These are phyloP conservation scores for Phytopythium oedochilum DNA, from an alignment of 352 stramenopile genomes.

Conservation along the genomic window DNA sequence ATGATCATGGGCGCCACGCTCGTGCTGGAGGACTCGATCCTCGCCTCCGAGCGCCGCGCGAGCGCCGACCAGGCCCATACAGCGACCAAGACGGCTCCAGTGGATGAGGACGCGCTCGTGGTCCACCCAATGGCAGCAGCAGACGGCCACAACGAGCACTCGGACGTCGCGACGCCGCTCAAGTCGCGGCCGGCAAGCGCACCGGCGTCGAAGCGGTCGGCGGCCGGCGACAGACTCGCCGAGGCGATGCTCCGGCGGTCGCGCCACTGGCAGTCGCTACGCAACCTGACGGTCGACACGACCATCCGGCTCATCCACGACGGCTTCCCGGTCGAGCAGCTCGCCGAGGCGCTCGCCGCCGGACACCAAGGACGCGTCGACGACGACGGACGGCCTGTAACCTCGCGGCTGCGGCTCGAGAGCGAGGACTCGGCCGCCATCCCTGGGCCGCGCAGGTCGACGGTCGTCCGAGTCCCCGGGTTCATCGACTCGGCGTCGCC, in stretches of 20 bases:
- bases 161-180: background rate
- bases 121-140: background rate
- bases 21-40: constrained; percentile 47
- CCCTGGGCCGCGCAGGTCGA: background rate
- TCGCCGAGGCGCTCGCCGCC: constrained; percentile 32
- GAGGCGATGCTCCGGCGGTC: constrained; percentile 13
- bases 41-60: background rate
- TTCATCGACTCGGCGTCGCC: constrained; percentile 14
- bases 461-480: constrained; percentile 12
- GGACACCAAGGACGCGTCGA: background rate
- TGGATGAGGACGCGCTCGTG: background rate
- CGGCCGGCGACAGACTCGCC: constrained; percentile 13
- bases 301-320: constrained; percentile 64
- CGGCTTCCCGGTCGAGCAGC: constrained; percentile 36
- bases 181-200: constrained; percentile 14
- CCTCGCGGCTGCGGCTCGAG: background rate
- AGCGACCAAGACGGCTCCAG: background rate
- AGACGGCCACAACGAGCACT: constrained; percentile 1
- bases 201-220: constrained; percentile 1
- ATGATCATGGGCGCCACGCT: constrained; percentile 82
- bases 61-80: background rate
- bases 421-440: background rate
- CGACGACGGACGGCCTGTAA: background rate
- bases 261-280: constrained; percentile 44
- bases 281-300: constrained; percentile 56